Evolutionary conservation across 1,284 basidiomycete species (phyloP).

Genomic region (Ceratobasidium sp.): DNA sequence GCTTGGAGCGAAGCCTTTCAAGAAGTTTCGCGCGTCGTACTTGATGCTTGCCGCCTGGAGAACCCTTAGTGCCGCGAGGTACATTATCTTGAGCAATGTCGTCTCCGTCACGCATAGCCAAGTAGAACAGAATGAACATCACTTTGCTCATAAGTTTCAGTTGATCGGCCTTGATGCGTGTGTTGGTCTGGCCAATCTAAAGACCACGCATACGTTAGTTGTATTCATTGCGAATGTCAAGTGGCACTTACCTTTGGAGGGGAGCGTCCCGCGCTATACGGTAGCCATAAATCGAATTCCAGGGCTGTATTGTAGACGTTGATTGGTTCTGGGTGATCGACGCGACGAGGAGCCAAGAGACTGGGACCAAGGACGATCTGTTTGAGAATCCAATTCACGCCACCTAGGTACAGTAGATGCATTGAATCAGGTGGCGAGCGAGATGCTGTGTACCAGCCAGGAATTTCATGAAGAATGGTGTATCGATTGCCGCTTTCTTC

Average conservation of each 20-base stretch:
- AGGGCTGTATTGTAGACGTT: background rate
- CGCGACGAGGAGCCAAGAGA: background rate
- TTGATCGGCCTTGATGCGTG: conserved; percentile 20
- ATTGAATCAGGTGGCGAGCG: conserved; percentile 11
- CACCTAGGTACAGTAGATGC: conserved; percentile 35
- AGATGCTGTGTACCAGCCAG: conserved; percentile 11
- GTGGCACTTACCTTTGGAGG: conserved; percentile 29
- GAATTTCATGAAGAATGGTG: background rate
- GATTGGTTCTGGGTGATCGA: background rate
- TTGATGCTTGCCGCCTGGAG: background rate
- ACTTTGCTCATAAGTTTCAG: background rate
- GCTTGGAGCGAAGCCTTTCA: background rate
- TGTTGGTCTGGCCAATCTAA: conserved; percentile 20
- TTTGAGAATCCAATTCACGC: conserved; percentile 20
- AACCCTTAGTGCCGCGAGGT: background rate
- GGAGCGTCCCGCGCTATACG: background rate
- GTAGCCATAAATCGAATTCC: conserved; percentile 7
- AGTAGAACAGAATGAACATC: background rate
- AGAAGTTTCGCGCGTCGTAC: background rate
- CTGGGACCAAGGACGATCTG: conserved; percentile 1
- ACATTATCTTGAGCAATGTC: background rate
- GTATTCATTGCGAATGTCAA: background rate
- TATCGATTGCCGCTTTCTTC: conserved; percentile 5
- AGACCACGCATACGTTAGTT: background rate
- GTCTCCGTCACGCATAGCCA: conserved; percentile 11